These are phyloP conservation scores for Ramaria sp. DNA, from an alignment of 768 basidiomycete species.

Conservation along the genomic window DNA sequence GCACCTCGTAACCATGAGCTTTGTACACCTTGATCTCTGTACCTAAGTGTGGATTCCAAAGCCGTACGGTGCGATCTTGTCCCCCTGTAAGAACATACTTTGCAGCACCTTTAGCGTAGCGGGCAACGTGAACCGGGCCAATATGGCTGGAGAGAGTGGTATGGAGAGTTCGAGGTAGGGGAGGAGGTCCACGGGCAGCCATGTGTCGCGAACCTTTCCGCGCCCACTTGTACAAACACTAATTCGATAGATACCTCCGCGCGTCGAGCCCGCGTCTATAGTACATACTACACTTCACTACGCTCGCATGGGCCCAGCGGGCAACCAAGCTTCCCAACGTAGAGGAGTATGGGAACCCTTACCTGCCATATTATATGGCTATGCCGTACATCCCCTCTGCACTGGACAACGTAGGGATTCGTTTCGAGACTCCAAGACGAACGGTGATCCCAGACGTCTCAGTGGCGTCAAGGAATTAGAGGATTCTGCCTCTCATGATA, in stretches of 20 bases:
- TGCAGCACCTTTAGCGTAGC: slow-evolving; percentile 80
- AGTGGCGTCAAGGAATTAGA: background rate
- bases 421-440: slow-evolving; percentile 6
- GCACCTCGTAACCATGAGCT: slow-evolving; percentile 92
- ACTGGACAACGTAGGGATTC: slow-evolving; percentile 10
- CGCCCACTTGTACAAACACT: slow-evolving; percentile 6
- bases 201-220: background rate
- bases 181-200: slow-evolving; percentile 7
- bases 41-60: slow-evolving; percentile 85
- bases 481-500: slow-evolving; percentile 3
- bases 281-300: background rate
- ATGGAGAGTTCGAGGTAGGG: slow-evolving; percentile 40
- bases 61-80: slow-evolving; percentile 76
- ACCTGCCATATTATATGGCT: slow-evolving; percentile 77
- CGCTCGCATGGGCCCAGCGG: slow-evolving; percentile 5
- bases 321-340: slow-evolving; percentile 15
- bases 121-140: slow-evolving; percentile 83
- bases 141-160: slow-evolving; percentile 55
- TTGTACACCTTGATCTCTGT: slow-evolving; percentile 85
- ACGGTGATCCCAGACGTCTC: background rate
- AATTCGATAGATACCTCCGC: background rate
- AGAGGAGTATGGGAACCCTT: slow-evolving; percentile 53
- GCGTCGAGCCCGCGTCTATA: background rate
- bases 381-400: slow-evolving; percentile 71
- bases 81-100: slow-evolving; percentile 92